These are phyloP conservation scores for Trichoderma sp. DNA, from an alignment of 2,329 filamentous ascomycete species.

Conservation along the genomic window DNA sequence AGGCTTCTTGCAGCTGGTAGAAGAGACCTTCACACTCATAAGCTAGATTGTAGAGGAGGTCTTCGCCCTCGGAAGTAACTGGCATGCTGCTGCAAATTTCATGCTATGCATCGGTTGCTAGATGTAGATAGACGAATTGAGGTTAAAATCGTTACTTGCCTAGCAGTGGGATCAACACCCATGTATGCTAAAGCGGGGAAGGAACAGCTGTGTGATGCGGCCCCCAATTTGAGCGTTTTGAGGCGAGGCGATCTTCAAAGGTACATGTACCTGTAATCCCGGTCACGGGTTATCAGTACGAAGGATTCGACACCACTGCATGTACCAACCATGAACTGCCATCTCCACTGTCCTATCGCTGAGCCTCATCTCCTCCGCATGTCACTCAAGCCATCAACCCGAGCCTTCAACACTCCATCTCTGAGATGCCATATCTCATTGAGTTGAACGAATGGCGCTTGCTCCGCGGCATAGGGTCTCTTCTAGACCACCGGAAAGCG, in stretches of 20 bases:
- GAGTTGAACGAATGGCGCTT: not conserved
- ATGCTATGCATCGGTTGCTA: not conserved
- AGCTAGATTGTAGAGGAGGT: not conserved
- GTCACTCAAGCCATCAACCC: not conserved
- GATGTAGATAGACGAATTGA: not conserved
- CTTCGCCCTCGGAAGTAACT: not conserved
- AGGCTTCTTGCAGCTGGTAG: not conserved
- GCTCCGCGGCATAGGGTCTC: not conserved
- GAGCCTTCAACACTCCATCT: not conserved
- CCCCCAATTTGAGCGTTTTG: not conserved
- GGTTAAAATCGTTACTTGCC: not conserved
- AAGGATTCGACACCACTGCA: not conserved
- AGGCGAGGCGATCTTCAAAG: not conserved
- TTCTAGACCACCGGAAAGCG: not conserved
- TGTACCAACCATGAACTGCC: not conserved
- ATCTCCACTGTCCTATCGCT: not conserved
- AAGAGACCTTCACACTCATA: not conserved
- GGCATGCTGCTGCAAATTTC: not conserved
- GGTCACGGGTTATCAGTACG: not conserved
- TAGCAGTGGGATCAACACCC: not conserved
- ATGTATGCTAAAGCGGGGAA: not conserved
- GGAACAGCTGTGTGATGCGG: not conserved
- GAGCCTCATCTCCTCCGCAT: not conserved
- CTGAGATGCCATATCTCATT: not conserved
- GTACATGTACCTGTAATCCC: not conserved